These are phyloP conservation scores for Arachnopeziza araneosa DNA, from an alignment of 2,329 filamentous ascomycete species.

Conservation along the genomic window DNA sequence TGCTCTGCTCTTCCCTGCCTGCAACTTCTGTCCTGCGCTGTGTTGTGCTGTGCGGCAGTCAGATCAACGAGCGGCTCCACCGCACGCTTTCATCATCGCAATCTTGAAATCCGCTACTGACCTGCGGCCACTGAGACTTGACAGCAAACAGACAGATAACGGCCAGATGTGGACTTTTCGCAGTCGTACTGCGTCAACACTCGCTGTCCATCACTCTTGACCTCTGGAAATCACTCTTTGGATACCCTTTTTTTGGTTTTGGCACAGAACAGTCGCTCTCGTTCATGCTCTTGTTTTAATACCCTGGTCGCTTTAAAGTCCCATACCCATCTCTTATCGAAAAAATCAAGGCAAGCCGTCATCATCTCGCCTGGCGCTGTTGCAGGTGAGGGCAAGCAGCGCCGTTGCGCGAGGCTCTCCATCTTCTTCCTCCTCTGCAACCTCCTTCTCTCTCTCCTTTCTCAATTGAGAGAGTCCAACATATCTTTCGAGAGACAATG, in stretches of 20 bases:
- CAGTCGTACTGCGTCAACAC: background rate
- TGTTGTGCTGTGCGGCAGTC: background rate
- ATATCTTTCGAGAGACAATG: constrained; percentile 36
- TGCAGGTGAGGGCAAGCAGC: background rate
- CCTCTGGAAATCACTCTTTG: background rate
- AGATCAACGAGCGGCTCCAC: background rate
- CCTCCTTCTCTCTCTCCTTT: background rate
- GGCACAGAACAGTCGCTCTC: background rate
- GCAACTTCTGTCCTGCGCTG: no score
- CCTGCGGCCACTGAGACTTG: background rate
- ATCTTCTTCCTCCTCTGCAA: background rate
- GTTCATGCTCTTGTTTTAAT: background rate
- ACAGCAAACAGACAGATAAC: background rate
- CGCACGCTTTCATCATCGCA: background rate
- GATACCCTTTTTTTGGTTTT: background rate
- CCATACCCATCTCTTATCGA: constrained; percentile 2
- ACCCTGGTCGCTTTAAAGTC: constrained; percentile 4
- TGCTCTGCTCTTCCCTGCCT: no score
- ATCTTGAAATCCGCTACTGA: background rate
- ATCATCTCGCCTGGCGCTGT: constrained; percentile 8
- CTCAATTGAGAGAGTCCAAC: background rate
- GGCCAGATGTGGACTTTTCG: background rate
- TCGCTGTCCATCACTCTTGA: background rate
- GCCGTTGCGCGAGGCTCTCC: background rate
- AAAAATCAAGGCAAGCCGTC: constrained; percentile 11